Base-by-base conservation (phyloP, 441 rosid species). In the Pelargonium australe region DNA sequence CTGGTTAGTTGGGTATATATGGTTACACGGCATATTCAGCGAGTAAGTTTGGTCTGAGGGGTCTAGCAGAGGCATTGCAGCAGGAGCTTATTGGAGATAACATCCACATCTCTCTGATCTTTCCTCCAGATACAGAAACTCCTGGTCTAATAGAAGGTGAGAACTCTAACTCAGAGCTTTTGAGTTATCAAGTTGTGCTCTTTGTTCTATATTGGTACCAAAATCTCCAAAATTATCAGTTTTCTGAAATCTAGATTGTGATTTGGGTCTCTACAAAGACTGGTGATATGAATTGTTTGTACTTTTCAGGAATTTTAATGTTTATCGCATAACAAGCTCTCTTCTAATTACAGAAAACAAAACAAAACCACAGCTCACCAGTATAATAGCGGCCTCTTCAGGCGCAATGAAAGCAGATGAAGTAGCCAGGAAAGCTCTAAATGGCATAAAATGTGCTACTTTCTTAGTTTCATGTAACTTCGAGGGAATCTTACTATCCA, bases 21-120 rank as follows among this genome's bases (percentile, higher is more conserved):
- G 98, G 96, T n/a, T 89, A 92, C 82, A 80, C 97, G 47, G 97
- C 90, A 14, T 95, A 91, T 76, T 86, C 88, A 1, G 97, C 95
- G 2, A 90, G 85, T 75, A 95, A 91, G 79, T 95, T 87, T 68
- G 99, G 91, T n/a, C 91, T 91, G 2, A 82, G 94, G 31, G 99
- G 99, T 63, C 78, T 95, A 77, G 99, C 95, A n/a, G 96, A 95
- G 75, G 93, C 97, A 43, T 74, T 95, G 84, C 97, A 95, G 55
- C 99, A 95, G 72, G 97, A 91, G 80, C 88, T 90, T 58, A 87
- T 95, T 72, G 85, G 72, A 1, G 95, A 90, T 78, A 76, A 85
- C 66, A 87, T 95, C 40, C 96, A 87, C 77, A 85, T 95, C 68
- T 85, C 97, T 55, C 86, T 91, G 43, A 57, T 90, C 63, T 91